Base-by-base conservation (phyloP, 2,329 filamentous ascomycete species). In the Pseudogymnoascus sp. region DNA sequence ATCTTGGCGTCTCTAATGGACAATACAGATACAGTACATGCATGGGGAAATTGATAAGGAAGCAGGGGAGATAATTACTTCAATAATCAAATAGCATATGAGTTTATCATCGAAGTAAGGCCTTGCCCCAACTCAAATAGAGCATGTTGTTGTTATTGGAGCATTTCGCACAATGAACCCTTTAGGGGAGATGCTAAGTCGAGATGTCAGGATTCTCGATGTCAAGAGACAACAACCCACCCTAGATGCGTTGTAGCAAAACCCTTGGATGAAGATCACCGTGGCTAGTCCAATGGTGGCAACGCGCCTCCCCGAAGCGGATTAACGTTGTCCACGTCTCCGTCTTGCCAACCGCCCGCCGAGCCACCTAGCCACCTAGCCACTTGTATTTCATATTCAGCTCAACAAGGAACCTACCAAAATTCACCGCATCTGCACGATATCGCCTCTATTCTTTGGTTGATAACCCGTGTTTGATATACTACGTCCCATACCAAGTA, bases 1-100 rank as follows among this genome's bases (percentile, higher is more conserved):
- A 56, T 56, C 50, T 56, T 33, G 50, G 50, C 50, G 22, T 56
- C 50, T 56, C n/a, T 5, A 56, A 56, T 56, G n/a, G 50, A 16
- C 11, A 56, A 56, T 33, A 26, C 2, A 56, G 50, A 33, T 56
- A 35, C 14, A 19, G 50, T 56, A 56, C 28, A 16, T 35, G 50
- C n/a, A 56, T 33, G n/a, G 46, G 46, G 28, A n/a, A 33, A 33
- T 56, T 33, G 16, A 56, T 35, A 56, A 19, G 50, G 50, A 19
- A 35, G 16, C 50, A 19, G 1, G 5, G 5, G 16, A 3, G 28
- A 56, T 12, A 33, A 56, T 14, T 56, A 33, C 28, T 4, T 11
- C 10, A 14, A 31, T 14, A 35, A 4, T 33, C 28, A 33, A 22
- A 33, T 22, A 19, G 10, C 10, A 22, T 35, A 6, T 0, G 26